Evolutionary conservation across 345 rosid genomes (phyloP), one percentile per base, ranked within the genome.

Genomic region (Citrus trifoliata): DNA sequence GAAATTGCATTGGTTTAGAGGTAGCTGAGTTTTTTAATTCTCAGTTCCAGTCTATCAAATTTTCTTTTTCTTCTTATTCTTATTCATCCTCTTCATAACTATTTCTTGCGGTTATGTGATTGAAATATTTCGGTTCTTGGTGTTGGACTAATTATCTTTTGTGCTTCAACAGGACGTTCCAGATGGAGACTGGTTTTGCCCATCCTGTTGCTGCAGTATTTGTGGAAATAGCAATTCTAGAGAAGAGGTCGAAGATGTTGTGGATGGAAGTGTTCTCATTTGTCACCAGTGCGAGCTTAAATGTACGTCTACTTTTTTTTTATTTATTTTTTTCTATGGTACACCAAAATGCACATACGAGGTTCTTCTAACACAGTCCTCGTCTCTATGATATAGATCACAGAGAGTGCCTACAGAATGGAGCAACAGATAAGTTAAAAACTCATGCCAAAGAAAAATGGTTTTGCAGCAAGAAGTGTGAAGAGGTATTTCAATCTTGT

Each of bases 151-250:
- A 71, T 51, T 30, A 59, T 80, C 48, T 75, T 48, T 5, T 76
- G 81, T 76, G 65, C 60, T 80, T 71, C 22, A 77, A 66, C 70
- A 90, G 98, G 88, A 82, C 76, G 71, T 92, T 83, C 98, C 97
- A 4, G 92, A 88, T 42, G 98, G 96, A 79, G 92, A 91, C 76
- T 95, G 96, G 97, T 95, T 90, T 81, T 93, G 98, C 78, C 88
- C 94, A 56, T 89, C 95, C 64, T 95, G 99, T 72, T 85, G 96
- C 79, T 93, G 98, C 82, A 74, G 81, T 70, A 81, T 86, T 48
- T 93, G 97, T 83, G 84, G 87, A 70, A 71, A 82, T 71, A 71
- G 73, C 70, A 62, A 83, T 74, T 63, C 82, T 75, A 56, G 85
- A 71, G 76, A 73, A 40, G 85, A 82, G 70, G 42, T 48, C 76